phyloP scores from a whole-genome alignment of 192 early-diverging fungal genomes.

The Gonapodya sp. region DNA sequence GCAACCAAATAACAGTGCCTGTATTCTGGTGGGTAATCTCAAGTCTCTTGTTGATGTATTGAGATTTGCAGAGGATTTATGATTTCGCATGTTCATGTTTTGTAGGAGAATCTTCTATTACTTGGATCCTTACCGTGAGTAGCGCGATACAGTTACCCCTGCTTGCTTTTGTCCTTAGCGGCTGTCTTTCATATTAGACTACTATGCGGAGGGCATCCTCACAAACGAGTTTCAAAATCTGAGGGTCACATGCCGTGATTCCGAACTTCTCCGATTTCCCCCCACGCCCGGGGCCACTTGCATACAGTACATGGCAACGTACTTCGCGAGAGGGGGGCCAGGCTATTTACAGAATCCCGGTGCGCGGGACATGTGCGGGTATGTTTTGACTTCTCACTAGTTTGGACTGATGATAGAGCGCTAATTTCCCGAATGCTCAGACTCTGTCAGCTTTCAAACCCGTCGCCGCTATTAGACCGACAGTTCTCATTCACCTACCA shows the following conservation, averaged over 20 bases:
- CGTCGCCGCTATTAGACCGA: background rate
- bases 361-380: conserved; percentile 22
- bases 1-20: too few species aligned
- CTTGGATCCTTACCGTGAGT: conserved; percentile 16
- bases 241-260: conserved; percentile 28
- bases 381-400: too few species aligned
- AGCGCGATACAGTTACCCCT: background rate
- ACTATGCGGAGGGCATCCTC: conserved; percentile 53
- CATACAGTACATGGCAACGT: conserved; percentile 37
- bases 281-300: conserved; percentile 51
- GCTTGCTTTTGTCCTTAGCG: background rate
- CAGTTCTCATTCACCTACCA: background rate
- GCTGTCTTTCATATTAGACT: conserved; percentile 28
- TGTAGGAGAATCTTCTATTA: conserved; percentile 16
- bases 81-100: too few species aligned
- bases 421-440: too few species aligned
- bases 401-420: too few species aligned
- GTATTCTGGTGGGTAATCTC: too few species aligned
- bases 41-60: too few species aligned
- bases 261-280: conserved; percentile 44
- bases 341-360: conserved; percentile 36
- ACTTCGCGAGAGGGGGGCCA: conserved; percentile 34
- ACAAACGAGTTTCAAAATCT: conserved; percentile 50
- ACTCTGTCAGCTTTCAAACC: background rate
- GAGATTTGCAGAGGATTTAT: too few species aligned